Percentiles rank a stretch among this genome's conserved stretches.
These are phyloP conservation scores for Akanthomyces uredinophilus DNA, from an alignment of 2,329 filamentous ascomycete species.

Conservation along the genomic window DNA sequence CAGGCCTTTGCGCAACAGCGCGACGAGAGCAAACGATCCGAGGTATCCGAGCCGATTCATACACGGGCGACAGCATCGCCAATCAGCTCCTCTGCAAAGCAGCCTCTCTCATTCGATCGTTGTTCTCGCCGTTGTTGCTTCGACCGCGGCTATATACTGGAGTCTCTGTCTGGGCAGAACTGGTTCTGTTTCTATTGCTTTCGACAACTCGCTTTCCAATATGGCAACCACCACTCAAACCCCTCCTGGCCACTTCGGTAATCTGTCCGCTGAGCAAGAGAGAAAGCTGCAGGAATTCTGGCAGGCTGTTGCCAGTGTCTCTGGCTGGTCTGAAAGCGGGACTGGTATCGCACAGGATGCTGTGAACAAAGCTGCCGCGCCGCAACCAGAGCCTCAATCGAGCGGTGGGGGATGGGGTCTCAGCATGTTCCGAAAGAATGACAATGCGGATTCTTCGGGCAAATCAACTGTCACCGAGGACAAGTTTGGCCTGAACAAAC, in stretches of 20 bases:
- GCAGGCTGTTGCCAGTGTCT: conserved; percentile 69
- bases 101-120: not conserved
- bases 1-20: not conserved
- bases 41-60: not conserved
- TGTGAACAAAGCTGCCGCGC: conserved; percentile 28
- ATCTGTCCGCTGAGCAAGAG: conserved; percentile 84
- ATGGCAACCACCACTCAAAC: conserved; percentile 37
- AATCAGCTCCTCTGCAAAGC: not conserved
- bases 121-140: not conserved
- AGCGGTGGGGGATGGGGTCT: conserved; percentile 71
- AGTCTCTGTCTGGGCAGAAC: not conserved
- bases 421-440: conserved; percentile 60
- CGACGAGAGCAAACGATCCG: not conserved
- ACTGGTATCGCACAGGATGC: conserved; percentile 22
- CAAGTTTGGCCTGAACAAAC: conserved; percentile 87
- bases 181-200: not conserved
- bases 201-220: not conserved
- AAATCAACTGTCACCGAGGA: conserved; percentile 62
- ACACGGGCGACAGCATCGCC: not conserved
- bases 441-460: conserved; percentile 34
- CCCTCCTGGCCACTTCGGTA: conserved; percentile 72
- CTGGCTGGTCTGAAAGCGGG: conserved; percentile 48
- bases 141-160: conserved; percentile 1
- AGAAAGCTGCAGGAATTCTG: conserved; percentile 85
- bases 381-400: conserved; percentile 25